Percentiles rank a stretch among this genome's conserved stretches.
Conservation (phyloP, 352 stramenopile species). For the Sclerospora graminicola region DNA sequence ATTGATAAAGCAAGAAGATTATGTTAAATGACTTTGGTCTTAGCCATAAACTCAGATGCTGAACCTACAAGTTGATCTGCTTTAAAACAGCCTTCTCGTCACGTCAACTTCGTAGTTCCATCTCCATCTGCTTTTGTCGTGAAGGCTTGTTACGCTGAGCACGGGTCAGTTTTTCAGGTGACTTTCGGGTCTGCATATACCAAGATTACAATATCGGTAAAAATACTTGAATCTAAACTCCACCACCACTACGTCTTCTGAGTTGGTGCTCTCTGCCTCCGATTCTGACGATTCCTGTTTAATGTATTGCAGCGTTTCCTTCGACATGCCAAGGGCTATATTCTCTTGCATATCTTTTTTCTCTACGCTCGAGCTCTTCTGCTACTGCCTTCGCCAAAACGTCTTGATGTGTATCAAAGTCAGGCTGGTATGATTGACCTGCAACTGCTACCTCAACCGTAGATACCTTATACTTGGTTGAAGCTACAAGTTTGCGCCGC, state of each 20-base stretch:
- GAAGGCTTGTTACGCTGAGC: conserved; percentile 69
- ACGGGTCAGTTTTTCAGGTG: conserved; percentile 50
- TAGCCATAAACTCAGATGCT: background rate
- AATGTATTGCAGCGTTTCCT: conserved; percentile 76
- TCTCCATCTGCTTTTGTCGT: conserved; percentile 72
- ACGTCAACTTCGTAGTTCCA: conserved; percentile 47
- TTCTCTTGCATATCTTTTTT: conserved; percentile 36
- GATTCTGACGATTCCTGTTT: conserved; percentile 45
- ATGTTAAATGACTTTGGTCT: too few relatives aligned
- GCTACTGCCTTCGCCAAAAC: conserved; percentile 63
- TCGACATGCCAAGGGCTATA: conserved; percentile 47
- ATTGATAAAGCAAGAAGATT: conserved; percentile 1
- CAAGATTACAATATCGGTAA: background rate
- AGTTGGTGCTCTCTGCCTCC: conserved; percentile 29
- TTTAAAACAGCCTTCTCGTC: conserved; percentile 70
- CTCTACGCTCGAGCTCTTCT: conserved; percentile 54
- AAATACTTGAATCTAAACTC: background rate
- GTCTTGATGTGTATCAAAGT: conserved; percentile 75
- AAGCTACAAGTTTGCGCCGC: conserved; percentile 37
- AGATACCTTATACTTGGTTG: conserved; percentile 59
- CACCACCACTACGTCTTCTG: conserved; percentile 9
- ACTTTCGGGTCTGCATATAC: conserved; percentile 20
- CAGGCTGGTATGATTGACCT: conserved; percentile 80
- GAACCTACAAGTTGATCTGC: conserved; percentile 78
- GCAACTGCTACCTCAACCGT: conserved; percentile 62